Evolutionary conservation across 75 land plant genomes (phyloP).

Genomic region (Ceratopteris richardii): DNA sequence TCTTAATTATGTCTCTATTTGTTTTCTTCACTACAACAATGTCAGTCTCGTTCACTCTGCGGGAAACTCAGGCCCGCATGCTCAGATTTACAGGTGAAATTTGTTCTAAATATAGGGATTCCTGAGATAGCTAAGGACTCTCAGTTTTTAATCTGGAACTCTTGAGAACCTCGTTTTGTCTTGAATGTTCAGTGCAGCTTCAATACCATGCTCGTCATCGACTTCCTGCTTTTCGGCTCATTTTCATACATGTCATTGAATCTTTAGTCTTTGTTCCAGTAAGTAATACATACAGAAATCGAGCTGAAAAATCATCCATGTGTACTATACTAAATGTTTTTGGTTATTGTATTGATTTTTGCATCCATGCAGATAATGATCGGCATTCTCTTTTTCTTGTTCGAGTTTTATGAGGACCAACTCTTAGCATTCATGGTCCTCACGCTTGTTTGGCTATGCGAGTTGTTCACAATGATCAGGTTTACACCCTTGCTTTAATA

Average conservation of each 20-base stretch:
- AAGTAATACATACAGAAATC: conserved; percentile 24
- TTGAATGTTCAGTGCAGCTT: conserved; percentile 80
- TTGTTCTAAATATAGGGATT: no score
- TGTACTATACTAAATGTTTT: no score
- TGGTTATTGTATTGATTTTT: no score
- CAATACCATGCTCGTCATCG: conserved; percentile 98
- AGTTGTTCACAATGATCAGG: conserved; percentile 90
- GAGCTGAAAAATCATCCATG: no score
- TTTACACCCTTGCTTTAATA: conserved; percentile 8
- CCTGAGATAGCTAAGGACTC: no score
- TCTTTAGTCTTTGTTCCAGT: conserved; percentile 99
- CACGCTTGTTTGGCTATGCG: conserved; percentile 88
- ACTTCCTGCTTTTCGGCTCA: conserved; percentile 95
- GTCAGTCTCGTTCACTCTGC: conserved; percentile 96
- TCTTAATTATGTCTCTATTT: conserved; percentile 94
- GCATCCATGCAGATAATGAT: conserved; percentile 87
- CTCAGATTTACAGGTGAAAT: conserved; percentile 96
- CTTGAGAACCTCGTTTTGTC: no score
- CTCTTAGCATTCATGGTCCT: conserved; percentile 96
- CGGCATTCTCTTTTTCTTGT: conserved; percentile 92
- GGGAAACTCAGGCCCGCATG: conserved; percentile 99
- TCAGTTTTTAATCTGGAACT: no score
- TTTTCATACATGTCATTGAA: conserved; percentile 95
- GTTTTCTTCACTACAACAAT: conserved; percentile 99
- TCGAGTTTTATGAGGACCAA: conserved; percentile 99